Evolutionary conservation across 1,284 basidiomycete species (phyloP), one percentile per base, ranked within the genome.

Genomic region (Retiboletus fuscus): DNA sequence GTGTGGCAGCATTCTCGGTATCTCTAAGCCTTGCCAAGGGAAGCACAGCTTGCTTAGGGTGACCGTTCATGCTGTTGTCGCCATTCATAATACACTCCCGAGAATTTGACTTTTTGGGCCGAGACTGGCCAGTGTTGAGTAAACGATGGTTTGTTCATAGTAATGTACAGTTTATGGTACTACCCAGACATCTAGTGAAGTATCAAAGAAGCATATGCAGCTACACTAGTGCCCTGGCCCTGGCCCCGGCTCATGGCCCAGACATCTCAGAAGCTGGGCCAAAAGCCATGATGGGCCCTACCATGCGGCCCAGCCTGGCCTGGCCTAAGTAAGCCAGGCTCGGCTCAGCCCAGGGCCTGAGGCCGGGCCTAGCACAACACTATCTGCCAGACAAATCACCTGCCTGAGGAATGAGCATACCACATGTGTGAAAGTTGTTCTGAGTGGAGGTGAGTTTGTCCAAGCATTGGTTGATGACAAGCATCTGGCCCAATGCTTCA

Each of bases 11-110:
- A 2, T 60, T 66, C 57, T 66, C 34, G 12, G 44, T 60, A 41
- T 66, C 57, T 66, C 65, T 66, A 60, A 66, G 65, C 65, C 65
- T 66, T 66, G 65, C 57, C 11, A 20, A 66, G 51, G 64, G 61
- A 34, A 57, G 44, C 44, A 46, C 20, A 22, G 49, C n/a, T 11
- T 12, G 49, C 49, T 51, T 51, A 24, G 49, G 49, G n/a, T 12
- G n/a, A 51, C 11, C n/a, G 13, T n/a, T 51, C 15, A 16, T 51
- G 49, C 49, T 12, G 49, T 24, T 51, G 15, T 51, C 49, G n/a
- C 49, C 49, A 24, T 51, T 51, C 49, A 51, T 51, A 24, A 13
- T 51, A 51, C 49, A 51, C 22, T 51, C 18, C 18, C 44, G 18
- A 46, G 44, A 46, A 20, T 46, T 46, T 46, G 49, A n/a, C 49